phyloP scores from a whole-genome alignment of 108 stramenopile species.

The Cyclostephanos tholiformis region DNA sequence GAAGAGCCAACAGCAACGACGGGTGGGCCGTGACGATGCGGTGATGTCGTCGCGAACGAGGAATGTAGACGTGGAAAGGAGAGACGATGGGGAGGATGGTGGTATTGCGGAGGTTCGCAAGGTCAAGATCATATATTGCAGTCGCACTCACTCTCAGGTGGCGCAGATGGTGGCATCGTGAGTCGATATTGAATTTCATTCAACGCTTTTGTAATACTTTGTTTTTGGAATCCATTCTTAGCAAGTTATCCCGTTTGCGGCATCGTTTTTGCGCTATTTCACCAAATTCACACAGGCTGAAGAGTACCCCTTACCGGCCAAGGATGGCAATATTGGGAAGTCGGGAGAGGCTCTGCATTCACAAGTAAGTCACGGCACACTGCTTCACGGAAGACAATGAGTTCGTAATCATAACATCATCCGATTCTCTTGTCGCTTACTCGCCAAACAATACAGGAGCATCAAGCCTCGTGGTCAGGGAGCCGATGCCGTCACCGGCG shows the following conservation, averaged over 20 bases:
- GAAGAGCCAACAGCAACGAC: neutral
- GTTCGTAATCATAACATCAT: slow-evolving; percentile 1
- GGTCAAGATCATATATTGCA: slow-evolving; percentile 86
- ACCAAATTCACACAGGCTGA: slow-evolving; percentile 47
- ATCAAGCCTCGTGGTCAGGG: slow-evolving; percentile 37
- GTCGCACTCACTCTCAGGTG: slow-evolving; percentile 93
- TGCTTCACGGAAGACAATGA: neutral
- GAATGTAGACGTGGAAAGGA: neutral
- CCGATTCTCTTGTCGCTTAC: neutral
- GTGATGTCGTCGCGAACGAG: neutral
- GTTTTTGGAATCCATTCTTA: neutral
- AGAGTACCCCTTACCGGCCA: slow-evolving; percentile 89
- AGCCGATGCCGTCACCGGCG: slow-evolving; percentile 29
- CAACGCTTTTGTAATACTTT: neutral
- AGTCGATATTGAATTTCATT: slow-evolving; percentile 3
- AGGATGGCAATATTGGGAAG: slow-evolving; percentile 87
- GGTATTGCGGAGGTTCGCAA: slow-evolving; percentile 2
- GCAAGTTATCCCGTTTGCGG: neutral
- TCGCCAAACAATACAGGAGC: slow-evolving; percentile 9
- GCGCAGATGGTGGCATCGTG: slow-evolving; percentile 89
- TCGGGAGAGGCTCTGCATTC: slow-evolving; percentile 89
- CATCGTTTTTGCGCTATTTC: neutral
- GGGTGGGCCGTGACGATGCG: neutral
- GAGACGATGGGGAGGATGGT: slow-evolving; percentile 8
- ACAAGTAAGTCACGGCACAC: slow-evolving; percentile 44